phyloP scores from a whole-genome alignment of 169 alveolate genomes.

The Toxoplasma gondii region DNA sequence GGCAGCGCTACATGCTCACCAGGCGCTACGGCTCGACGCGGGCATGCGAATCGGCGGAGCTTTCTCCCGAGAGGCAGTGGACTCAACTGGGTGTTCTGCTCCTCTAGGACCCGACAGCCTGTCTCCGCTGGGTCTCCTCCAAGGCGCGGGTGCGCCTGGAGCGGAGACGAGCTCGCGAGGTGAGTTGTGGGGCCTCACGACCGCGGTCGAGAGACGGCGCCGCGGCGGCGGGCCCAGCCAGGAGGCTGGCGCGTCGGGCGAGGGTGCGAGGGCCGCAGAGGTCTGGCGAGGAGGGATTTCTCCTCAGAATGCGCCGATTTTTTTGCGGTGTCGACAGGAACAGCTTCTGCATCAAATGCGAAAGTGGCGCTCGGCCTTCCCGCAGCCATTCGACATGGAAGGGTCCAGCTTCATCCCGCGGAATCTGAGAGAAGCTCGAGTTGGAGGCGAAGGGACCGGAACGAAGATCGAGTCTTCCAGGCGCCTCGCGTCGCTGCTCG shows the following conservation, averaged over 20 bases:
- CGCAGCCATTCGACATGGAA: not conserved
- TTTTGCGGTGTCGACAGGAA: not conserved
- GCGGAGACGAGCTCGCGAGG: too few species aligned
- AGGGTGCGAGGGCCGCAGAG: not conserved
- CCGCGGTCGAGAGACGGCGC: not conserved
- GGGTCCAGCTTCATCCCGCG: not conserved
- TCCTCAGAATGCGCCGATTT: not conserved
- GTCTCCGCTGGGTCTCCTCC: too few species aligned
- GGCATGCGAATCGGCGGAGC: not conserved
- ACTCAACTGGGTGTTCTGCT: not conserved
- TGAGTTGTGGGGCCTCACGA: too few species aligned
- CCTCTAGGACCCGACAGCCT: not conserved
- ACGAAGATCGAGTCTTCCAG: not conserved
- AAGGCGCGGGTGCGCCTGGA: too few species aligned
- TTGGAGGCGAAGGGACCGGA: not conserved
- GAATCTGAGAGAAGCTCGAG: not conserved
- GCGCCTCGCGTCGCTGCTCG: not conserved
- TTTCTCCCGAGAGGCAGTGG: not conserved
- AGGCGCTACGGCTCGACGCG: conserved; percentile 5
- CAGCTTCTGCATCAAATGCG: not conserved
- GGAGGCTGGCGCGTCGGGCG: not conserved
- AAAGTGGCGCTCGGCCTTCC: not conserved
- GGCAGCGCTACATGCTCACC: not conserved
- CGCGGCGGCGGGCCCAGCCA: not conserved
- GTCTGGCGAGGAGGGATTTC: not conserved